Evolutionary conservation across 176 grass and related monocot genomes (phyloP).

Genomic region (Avena eriantha): DNA sequence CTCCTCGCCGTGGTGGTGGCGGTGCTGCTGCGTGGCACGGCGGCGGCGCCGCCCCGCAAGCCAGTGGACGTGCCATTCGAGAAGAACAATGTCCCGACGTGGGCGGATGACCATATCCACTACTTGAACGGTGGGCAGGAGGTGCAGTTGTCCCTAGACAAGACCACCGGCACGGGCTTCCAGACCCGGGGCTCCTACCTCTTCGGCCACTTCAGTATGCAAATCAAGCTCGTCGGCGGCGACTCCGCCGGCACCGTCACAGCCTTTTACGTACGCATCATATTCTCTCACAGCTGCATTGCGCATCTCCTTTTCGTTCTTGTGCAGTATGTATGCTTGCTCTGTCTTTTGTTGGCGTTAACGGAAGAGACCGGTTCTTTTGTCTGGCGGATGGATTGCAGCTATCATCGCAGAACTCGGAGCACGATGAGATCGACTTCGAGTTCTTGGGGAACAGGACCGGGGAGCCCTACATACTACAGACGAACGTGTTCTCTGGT

Average conservation of each 20-base stretch:
- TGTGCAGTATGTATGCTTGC: not conserved
- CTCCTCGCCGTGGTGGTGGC: too few species aligned
- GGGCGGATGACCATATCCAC: too few species aligned
- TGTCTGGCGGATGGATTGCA: constrained; percentile 6
- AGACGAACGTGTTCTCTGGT: constrained; percentile 88
- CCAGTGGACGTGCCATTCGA: too few species aligned
- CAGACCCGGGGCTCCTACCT: constrained; percentile 76
- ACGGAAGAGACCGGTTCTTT: not conserved
- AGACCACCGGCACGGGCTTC: constrained; percentile 57
- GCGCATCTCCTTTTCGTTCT: not conserved
- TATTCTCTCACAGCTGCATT: too few species aligned
- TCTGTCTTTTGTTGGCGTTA: not conserved
- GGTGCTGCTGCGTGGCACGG: too few species aligned
- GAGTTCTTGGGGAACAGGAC: constrained; percentile 88
- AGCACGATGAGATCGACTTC: constrained; percentile 94
- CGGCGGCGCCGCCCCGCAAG: too few species aligned
- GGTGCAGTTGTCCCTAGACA: too few species aligned
- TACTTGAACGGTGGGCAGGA: too few species aligned
- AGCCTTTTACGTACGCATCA: constrained; percentile 38
- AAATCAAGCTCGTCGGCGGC: constrained; percentile 80
- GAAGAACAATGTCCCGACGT: too few species aligned
- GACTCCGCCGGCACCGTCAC: constrained; percentile 89
- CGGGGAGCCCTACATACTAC: constrained; percentile 78
- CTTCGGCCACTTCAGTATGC: constrained; percentile 90
- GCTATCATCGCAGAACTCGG: constrained; percentile 85